Conservation (phyloP, 1,284 basidiomycete genomes). For the Exobasidium rhododendri region DNA sequence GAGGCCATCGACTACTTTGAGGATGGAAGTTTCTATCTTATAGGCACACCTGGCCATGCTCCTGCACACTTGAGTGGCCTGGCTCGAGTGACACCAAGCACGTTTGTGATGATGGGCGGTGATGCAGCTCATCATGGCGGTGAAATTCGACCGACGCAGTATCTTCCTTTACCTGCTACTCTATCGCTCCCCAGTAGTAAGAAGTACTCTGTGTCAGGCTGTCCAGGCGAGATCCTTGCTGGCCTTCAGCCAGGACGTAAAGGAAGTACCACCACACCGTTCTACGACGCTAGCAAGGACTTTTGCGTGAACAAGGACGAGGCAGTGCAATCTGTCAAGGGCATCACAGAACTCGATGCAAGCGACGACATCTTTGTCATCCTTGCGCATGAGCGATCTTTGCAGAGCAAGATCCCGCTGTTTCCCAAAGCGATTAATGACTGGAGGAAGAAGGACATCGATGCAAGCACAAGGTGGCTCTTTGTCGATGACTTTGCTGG, state of each 20-base stretch:
- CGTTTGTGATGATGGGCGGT: slow-evolving; percentile 10
- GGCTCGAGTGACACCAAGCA: slow-evolving; percentile 3
- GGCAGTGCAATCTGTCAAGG: background rate
- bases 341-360: slow-evolving; percentile 2
- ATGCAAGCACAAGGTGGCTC: background rate
- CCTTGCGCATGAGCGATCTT: slow-evolving; percentile 5
- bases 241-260: slow-evolving; percentile 2
- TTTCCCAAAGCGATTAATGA: slow-evolving; percentile 11
- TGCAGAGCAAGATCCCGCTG: background rate
- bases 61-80: slow-evolving; percentile 9
- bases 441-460: slow-evolving; percentile 6
- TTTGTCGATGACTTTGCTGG: slow-evolving; percentile 10
- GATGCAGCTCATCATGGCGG: slow-evolving; percentile 12
- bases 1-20: slow-evolving; percentile 8
- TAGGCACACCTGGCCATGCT: slow-evolving; percentile 9
- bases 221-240: slow-evolving; percentile 3
- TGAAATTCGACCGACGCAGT: slow-evolving; percentile 5
- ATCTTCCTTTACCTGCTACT: background rate
- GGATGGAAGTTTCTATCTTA: slow-evolving; percentile 3
- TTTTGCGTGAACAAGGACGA: background rate
- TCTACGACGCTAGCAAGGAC: background rate
- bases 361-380: slow-evolving; percentile 5
- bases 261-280: slow-evolving; percentile 2
- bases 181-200: background rate
- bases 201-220: background rate